These are phyloP conservation scores for Lonicera japonica DNA, from an alignment of 129 eudicot species.

Conservation along the genomic window DNA sequence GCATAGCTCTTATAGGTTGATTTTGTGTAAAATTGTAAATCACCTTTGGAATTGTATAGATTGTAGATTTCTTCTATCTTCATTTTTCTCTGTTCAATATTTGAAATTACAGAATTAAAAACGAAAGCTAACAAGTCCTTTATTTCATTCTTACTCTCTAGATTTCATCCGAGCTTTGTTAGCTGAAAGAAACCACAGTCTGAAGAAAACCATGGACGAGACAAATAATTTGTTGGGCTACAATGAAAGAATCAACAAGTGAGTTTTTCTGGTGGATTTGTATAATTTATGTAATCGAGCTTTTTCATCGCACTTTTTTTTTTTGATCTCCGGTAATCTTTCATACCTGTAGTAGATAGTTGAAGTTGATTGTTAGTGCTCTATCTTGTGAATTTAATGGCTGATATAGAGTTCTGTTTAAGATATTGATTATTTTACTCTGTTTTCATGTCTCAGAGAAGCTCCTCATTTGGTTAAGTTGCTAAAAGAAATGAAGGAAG, in stretches of 20 bases:
- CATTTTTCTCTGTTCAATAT: no score
- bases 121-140: no score
- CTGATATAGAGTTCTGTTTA: neutral
- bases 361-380: neutral
- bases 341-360: neutral
- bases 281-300: neutral
- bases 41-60: no score
- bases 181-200: no score
- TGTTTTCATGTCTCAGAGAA: conserved; percentile 41
- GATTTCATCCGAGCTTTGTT: no score
- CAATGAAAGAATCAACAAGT: conserved; percentile 30
- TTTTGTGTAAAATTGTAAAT: no score
- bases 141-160: no score
- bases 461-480: conserved; percentile 57
- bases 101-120: no score
- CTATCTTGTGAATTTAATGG: no score
- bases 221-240: neutral
- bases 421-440: conserved; percentile 1
- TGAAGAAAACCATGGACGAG: conserved; percentile 20
- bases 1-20: no score
- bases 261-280: neutral
- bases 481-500: conserved; percentile 74
- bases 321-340: no score
- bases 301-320: neutral
- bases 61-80: no score